A percentile compares a stretch with the other conserved stretches of the same genome.
These are phyloP conservation scores for Colletotrichum sp. DNA, from an alignment of 2,329 filamentous ascomycete genomes.

Conservation along the genomic window DNA sequence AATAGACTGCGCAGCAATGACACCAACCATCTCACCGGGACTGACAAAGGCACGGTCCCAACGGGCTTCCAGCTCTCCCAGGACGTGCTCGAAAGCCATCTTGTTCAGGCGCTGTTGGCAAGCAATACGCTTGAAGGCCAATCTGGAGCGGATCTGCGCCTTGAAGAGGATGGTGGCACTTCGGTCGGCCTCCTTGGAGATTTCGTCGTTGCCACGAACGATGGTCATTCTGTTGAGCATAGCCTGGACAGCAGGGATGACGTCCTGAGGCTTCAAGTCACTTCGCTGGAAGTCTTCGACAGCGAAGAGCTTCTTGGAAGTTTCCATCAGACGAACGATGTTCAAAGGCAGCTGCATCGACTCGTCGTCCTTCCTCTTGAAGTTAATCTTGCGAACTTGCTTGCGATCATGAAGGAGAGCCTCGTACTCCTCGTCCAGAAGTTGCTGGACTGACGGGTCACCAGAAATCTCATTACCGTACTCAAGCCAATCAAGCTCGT, in stretches of 20 bases:
- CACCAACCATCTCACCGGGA: slow-evolving; percentile 98
- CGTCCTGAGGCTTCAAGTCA: slow-evolving; percentile 86
- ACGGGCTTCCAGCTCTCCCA: slow-evolving; percentile 88
- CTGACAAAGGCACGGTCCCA: slow-evolving; percentile 87
- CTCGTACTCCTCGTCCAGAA: slow-evolving; percentile 90
- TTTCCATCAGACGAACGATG: slow-evolving; percentile 87
- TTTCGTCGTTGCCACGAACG: slow-evolving; percentile 81
- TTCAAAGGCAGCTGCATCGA: slow-evolving; percentile 93
- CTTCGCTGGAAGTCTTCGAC: slow-evolving; percentile 86
- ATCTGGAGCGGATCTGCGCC: slow-evolving; percentile 83
- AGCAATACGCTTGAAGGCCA: slow-evolving; percentile 93
- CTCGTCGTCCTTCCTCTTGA: slow-evolving; percentile 76
- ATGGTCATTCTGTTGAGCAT: slow-evolving; percentile 81
- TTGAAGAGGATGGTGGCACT: slow-evolving; percentile 94
- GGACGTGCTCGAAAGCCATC: slow-evolving; percentile 88
- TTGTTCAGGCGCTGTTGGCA: slow-evolving; percentile 86
- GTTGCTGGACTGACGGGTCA: slow-evolving; percentile 84
- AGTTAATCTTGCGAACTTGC: slow-evolving; percentile 73
- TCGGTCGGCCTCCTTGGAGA: slow-evolving; percentile 85
- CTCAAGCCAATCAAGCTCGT: slow-evolving; percentile 75
- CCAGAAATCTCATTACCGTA: slow-evolving; percentile 86
- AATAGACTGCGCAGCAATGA: slow-evolving; percentile 96
- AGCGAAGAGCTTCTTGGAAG: slow-evolving; percentile 87
- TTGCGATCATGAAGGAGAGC: slow-evolving; percentile 75
- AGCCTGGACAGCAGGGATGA: slow-evolving; percentile 78